Evolutionary conservation across 2,329 filamentous ascomycete genomes (phyloP).

Genomic region (Metarhizium robertsii): DNA sequence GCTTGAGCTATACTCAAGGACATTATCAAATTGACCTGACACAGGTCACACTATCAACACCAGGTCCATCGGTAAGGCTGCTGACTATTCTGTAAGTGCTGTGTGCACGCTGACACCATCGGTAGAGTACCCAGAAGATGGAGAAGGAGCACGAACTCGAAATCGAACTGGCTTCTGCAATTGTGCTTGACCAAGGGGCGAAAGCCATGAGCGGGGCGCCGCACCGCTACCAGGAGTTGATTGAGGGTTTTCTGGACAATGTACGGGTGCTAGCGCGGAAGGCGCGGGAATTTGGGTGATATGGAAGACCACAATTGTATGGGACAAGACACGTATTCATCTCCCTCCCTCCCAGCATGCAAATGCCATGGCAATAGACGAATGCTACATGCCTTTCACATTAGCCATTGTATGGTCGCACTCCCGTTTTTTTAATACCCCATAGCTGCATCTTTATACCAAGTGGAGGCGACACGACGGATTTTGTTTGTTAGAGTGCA

Average conservation of each 20-base stretch:
- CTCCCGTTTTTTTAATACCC: not conserved
- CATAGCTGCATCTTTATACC: not conserved
- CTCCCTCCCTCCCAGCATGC: not conserved
- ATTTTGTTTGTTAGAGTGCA: not conserved
- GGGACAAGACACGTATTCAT: not conserved
- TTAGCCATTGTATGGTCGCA: not conserved
- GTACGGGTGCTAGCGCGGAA: slow-evolving; percentile 48
- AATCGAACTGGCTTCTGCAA: slow-evolving; percentile 58
- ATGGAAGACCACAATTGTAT: not conserved
- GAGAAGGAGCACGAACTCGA: slow-evolving; percentile 75
- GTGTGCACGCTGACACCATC: slow-evolving; percentile 1
- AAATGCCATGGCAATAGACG: not conserved
- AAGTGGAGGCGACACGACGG: not conserved
- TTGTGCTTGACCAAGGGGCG: slow-evolving; percentile 57
- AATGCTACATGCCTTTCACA: not conserved
- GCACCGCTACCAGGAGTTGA: slow-evolving; percentile 56
- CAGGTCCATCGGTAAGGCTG: slow-evolving; percentile 26
- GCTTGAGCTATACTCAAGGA: slow-evolving; percentile 82
- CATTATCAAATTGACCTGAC: slow-evolving; percentile 89
- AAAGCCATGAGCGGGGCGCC: slow-evolving; percentile 40
- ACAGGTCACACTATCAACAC: slow-evolving; percentile 57
- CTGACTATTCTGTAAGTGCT: not conserved
- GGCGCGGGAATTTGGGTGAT: slow-evolving; percentile 21
- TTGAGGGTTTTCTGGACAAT: slow-evolving; percentile 70
- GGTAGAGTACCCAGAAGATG: slow-evolving; percentile 27